phyloP scores from a whole-genome alignment of 2,329 filamentous ascomycete species.

The Aspergillus fructus region DNA sequence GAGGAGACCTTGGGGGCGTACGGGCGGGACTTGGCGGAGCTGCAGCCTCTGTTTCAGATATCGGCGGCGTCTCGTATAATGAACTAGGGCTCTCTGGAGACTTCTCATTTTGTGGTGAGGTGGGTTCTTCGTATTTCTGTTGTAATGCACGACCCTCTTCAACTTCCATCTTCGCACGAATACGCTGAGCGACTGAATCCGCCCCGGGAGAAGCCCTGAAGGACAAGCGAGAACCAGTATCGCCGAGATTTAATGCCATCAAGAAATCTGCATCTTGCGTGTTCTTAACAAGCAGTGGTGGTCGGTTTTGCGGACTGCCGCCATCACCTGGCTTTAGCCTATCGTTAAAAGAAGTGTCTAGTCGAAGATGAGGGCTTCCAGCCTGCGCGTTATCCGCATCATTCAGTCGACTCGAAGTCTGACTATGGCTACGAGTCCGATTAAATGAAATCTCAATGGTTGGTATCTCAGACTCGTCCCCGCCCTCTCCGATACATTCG shows the following conservation, averaged over 20 bases:
- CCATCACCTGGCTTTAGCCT: slow-evolving; percentile 11
- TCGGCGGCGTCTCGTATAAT: slow-evolving; percentile 28
- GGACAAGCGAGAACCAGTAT: slow-evolving; percentile 38
- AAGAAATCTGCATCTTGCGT: slow-evolving; percentile 40
- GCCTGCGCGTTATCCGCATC: slow-evolving; percentile 24
- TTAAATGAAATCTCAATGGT: slow-evolving; percentile 67
- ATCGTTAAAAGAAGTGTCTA: slow-evolving; percentile 34
- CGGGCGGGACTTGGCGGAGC: slow-evolving; percentile 29
- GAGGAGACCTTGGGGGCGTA: slow-evolving; percentile 20
- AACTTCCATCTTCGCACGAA: slow-evolving; percentile 53
- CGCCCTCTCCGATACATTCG: slow-evolving; percentile 85
- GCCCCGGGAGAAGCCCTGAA: slow-evolving; percentile 40
- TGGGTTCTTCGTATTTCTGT: slow-evolving; percentile 37
- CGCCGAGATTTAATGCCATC: slow-evolving; percentile 29
- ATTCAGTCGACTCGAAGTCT: slow-evolving; percentile 16
- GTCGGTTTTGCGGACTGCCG: slow-evolving; percentile 21
- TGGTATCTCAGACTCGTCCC: slow-evolving; percentile 77
- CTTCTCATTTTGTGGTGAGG: slow-evolving; percentile 26
- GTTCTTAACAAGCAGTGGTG: slow-evolving; percentile 33
- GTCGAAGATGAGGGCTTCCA: slow-evolving; percentile 27
- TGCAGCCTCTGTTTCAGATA: slow-evolving; percentile 25
- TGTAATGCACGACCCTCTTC: slow-evolving; percentile 54
- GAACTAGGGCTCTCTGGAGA: slow-evolving; percentile 25
- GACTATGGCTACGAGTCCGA: slow-evolving; percentile 26
- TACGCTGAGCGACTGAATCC: slow-evolving; percentile 46